A percentile compares a stretch with the other conserved stretches of the same genome.
Conservation (phyloP, 2,329 filamentous ascomycete genomes). For the Xylariaceae sp. region DNA sequence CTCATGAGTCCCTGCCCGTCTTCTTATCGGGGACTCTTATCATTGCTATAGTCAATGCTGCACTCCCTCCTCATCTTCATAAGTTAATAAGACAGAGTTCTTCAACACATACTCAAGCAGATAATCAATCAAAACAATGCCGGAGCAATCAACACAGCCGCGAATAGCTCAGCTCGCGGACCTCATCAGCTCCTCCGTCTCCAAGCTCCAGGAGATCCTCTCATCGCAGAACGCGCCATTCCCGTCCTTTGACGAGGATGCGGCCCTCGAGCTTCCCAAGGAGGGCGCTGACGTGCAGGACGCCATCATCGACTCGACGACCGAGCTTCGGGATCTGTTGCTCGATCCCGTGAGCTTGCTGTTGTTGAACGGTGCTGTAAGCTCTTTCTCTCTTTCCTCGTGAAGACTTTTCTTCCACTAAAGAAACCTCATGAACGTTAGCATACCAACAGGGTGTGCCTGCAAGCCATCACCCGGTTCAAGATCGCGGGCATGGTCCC, state of each 20-base stretch:
- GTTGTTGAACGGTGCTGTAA: slow-evolving; percentile 18
- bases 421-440: too few relatives aligned
- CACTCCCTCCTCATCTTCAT: too few relatives aligned
- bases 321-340: slow-evolving; percentile 20
- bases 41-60: too few relatives aligned
- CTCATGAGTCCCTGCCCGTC: too few relatives aligned
- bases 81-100: too few relatives aligned
- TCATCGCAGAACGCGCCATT: slow-evolving; percentile 14
- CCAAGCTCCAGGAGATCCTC: slow-evolving; percentile 11
- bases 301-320: slow-evolving; percentile 19
- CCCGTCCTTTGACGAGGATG: slow-evolving; percentile 18
- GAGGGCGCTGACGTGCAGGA: slow-evolving; percentile 11
- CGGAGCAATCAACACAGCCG: slow-evolving; percentile 4
- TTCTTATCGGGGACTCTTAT: too few relatives aligned
- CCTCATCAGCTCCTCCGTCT: slow-evolving; percentile 13
- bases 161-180: slow-evolving; percentile 14
- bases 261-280: slow-evolving; percentile 13
- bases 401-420: slow-evolving; percentile 11
- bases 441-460: slow-evolving; percentile 17
- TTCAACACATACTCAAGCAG: too few relatives aligned
- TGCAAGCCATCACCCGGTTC: slow-evolving; percentile 25
- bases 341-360: slow-evolving; percentile 47
- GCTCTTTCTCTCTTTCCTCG: slow-evolving; percentile 2
- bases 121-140: too few relatives aligned
- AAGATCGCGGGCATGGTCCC: slow-evolving; percentile 24